Base-by-base conservation (phyloP, 345 rosid genomes). In the Pistacia atlantica region DNA sequence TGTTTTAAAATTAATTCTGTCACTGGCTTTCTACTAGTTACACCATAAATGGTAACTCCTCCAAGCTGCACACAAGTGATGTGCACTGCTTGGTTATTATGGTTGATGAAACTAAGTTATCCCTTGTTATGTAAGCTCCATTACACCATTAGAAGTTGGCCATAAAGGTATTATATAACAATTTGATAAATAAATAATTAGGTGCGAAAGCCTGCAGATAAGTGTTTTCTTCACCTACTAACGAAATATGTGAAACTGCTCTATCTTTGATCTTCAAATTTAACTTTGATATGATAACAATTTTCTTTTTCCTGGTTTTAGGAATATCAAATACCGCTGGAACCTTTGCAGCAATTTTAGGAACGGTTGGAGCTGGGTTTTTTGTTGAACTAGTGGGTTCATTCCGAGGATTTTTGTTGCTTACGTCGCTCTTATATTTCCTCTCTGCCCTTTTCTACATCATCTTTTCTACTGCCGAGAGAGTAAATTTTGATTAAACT, bases 361-460 rank as follows among this genome's bases (percentile, higher is more conserved):
- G 99, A 69, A 93, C 99, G 10, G 93, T 96, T 74, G 98, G 99
- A 84, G 86, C 93, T 80, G 98, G 97, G 77, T 96, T 87, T 87
- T 96, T 93, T 80, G 98, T 92, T 28, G 98, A 96, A 73, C 74
- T 88, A 57, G 85, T 91, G 49, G 98, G 99, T 59, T 96, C 99
- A 14, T 96, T 96, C 86, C 90, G 77, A 84, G 99, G 97, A 84
- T 93, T 96, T 80, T 85, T 96, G 83, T 59, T 90, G 78, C 91
- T 96, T 18, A 93, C 99, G 0, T 85, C 98, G 2, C 58, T 83
- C 42, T 70, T 96, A 52, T 96, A 96, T 80, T 60, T 92, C 69
- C 86, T 92, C 14, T 81, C 97, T 69, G 95, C 97, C 33, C 70
- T 93, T 74, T 93, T 96, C 85, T 93, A 89, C 86, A 88, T 73